Conservation (phyloP, 129 eudicot genomes). For the Flaveria sonorensis region DNA sequence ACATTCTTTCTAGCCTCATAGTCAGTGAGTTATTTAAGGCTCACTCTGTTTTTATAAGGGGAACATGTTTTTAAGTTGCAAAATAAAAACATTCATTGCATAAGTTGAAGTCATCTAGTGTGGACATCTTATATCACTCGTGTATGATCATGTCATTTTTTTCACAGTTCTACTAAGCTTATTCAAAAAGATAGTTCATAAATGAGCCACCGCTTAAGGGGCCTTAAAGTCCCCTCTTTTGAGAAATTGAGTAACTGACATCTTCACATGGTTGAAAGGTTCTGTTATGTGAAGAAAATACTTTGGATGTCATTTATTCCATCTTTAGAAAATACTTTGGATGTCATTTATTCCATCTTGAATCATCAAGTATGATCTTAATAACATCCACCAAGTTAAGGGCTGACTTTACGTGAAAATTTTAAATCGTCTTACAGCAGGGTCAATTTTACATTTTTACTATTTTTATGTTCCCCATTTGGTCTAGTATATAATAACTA, state of each 20-base stretch:
- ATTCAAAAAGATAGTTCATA: not conserved
- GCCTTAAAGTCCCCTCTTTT: not conserved
- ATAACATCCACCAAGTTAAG: not conserved
- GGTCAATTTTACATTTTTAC: not conserved
- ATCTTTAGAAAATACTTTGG: not conserved
- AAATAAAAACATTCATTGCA: not conserved
- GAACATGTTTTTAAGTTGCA: not conserved
- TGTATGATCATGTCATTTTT: not conserved
- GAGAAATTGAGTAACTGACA: not conserved
- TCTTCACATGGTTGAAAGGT: not conserved
- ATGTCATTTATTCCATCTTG: not conserved
- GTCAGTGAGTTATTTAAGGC: not conserved
- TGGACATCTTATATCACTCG: not conserved
- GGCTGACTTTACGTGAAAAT: not conserved
- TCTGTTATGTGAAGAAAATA: not conserved
- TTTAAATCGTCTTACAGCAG: slow-evolving; percentile 1
- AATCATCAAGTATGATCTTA: not conserved
- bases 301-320: not conserved
- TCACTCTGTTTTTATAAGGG: not conserved
- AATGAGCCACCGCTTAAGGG: not conserved
- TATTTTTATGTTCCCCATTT: not conserved
- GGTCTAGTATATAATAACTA: not conserved
- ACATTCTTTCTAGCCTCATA: not conserved
- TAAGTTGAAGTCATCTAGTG: not conserved
- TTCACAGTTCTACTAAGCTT: slow-evolving; percentile 9